Evolutionary conservation across 257 asterid genomes (phyloP).

Genomic region (Jacaranda copaia): DNA sequence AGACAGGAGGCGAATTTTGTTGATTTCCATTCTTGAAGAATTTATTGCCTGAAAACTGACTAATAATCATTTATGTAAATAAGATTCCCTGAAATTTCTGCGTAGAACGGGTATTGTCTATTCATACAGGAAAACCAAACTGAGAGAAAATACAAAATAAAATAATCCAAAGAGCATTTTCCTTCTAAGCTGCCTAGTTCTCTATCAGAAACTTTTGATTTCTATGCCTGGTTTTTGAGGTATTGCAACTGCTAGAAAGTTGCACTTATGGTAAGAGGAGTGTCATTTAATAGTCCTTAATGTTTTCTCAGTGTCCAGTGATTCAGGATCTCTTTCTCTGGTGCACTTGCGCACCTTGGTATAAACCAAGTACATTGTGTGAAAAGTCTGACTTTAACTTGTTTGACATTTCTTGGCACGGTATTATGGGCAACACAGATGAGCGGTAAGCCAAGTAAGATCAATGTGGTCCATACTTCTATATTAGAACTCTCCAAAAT

Average conservation of each 20-base stretch:
- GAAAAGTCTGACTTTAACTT: background rate
- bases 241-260: background rate
- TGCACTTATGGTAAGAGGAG: background rate
- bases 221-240: background rate
- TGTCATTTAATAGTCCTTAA: conserved; percentile 1
- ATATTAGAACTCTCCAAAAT: background rate
- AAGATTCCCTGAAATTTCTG: background rate
- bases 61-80: background rate
- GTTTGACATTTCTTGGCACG: background rate
- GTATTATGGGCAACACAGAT: background rate
- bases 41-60: background rate
- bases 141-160: background rate
- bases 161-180: background rate
- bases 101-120: background rate
- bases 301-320: conserved; percentile 1
- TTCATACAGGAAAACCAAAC: conserved; percentile 2
- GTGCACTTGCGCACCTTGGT: background rate
- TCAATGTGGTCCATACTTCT: background rate
- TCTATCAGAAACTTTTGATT: background rate
- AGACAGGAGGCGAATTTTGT: background rate
- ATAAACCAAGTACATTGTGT: background rate
- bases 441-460: background rate
- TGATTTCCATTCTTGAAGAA: background rate
- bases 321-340: background rate
- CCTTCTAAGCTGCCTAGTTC: background rate